Evolutionary conservation across 495 filamentous ascomycete species (phyloP).

Genomic region (Endocarpon pusillum): DNA sequence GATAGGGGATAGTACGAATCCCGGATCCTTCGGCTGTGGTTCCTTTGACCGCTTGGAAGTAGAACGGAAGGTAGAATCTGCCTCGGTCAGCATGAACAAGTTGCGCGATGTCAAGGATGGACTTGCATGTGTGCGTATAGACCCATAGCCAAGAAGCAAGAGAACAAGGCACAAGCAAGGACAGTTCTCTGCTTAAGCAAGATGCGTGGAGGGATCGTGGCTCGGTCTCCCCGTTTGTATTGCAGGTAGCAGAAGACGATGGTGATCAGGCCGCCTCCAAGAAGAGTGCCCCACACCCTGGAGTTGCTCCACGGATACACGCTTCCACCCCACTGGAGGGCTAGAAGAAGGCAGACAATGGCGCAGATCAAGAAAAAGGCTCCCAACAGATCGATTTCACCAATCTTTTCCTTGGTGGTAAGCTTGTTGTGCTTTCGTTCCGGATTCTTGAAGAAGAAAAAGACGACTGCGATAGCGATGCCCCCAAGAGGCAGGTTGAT

Average conservation of each 20-base stretch:
- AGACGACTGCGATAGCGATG: conserved; percentile 33
- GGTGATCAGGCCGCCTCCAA: conserved; percentile 18
- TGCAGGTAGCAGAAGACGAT: conserved; percentile 18
- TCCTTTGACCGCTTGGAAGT: conserved; percentile 33
- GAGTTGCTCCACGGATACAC: conserved; percentile 20
- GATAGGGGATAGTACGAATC: conserved; percentile 19
- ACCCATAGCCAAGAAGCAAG: conserved; percentile 28
- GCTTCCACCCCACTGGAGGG: conserved; percentile 27
- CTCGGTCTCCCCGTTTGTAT: conserved; percentile 10
- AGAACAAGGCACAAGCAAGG: conserved; percentile 33
- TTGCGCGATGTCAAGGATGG: conserved; percentile 1
- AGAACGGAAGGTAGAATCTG: conserved; percentile 24
- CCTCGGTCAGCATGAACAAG: background rate
- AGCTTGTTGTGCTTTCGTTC: conserved; percentile 7
- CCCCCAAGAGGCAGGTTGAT: conserved; percentile 45
- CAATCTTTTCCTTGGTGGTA: conserved; percentile 15
- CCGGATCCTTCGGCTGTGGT: conserved; percentile 47
- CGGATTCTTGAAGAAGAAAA: conserved; percentile 31
- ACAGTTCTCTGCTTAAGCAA: conserved; percentile 31
- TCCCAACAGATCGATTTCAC: conserved; percentile 20
- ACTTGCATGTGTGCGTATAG: background rate
- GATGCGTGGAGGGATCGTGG: conserved; percentile 18
- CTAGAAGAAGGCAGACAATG: conserved; percentile 23
- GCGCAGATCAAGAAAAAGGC: conserved; percentile 19
- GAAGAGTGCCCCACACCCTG: conserved; percentile 19